Percentiles rank a stretch among this genome's conserved stretches.
phyloP scores from a whole-genome alignment of 768 basidiomycete genomes.

The Calocera viscosa region DNA sequence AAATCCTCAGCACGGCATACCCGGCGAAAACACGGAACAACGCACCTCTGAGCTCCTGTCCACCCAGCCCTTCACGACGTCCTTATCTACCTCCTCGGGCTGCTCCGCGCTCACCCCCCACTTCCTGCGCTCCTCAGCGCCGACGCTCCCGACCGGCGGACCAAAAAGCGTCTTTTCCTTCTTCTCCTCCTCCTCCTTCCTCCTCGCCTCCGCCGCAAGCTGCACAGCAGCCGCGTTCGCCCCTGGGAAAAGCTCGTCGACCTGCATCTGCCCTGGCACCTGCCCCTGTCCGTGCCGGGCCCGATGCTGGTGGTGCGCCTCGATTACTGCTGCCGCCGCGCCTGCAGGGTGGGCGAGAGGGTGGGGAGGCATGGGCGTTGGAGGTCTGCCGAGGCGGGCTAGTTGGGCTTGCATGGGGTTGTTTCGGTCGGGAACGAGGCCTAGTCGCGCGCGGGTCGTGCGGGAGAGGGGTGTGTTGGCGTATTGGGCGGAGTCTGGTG shows the following conservation, averaged over 20 bases:
- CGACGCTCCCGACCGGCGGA: not conserved
- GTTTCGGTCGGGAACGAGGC: not conserved
- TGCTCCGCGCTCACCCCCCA: conserved; percentile 10
- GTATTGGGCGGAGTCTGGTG: not conserved
- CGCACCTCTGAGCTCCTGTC: conserved; percentile 76
- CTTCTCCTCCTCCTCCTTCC: not conserved
- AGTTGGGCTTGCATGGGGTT: not conserved
- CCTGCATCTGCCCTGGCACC: not conserved
- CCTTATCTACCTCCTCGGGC: conserved; percentile 60
- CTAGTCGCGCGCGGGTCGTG: not conserved
- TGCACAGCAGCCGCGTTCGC: not conserved
- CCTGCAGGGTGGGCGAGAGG: too few relatives aligned
- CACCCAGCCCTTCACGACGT: conserved; percentile 72
- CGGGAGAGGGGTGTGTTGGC: not conserved
- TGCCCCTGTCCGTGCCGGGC: not conserved
- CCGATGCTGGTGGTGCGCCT: too few relatives aligned
- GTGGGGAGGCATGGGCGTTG: not conserved
- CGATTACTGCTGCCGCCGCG: too few relatives aligned
- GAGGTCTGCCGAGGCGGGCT: not conserved
- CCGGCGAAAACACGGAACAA: conserved; percentile 6
- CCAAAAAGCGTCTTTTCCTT: not conserved
- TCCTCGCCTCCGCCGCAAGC: not conserved
- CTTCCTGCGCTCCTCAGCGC: conserved; percentile 18
- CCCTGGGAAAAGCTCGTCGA: not conserved
- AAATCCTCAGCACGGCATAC: not conserved